Base-by-base conservation (phyloP, 345 rosid species). In the Excoecaria agallocha region DNA sequence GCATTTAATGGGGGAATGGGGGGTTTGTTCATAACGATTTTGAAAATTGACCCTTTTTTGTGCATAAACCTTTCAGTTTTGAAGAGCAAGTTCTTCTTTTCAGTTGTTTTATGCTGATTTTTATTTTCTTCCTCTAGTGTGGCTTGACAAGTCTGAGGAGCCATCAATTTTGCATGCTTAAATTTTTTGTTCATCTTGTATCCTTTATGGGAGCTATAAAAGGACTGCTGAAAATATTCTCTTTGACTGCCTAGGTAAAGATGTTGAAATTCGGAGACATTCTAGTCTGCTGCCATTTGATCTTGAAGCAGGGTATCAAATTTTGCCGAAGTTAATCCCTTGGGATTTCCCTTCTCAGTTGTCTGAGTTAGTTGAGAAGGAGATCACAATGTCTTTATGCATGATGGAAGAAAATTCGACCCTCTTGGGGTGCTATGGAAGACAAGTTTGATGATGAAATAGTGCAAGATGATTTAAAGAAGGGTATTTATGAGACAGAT, bases 291-390 rank as follows among this genome's bases (percentile, higher is more conserved):
- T 78, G 73, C 75, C 84, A 67, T 88, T 91, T 83, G 88, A 88
- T 79, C 87, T 77, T 54, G 91, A 90, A 41, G 85, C 80, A 80
- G 85, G 85, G 54, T 92, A 95, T 78, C 67, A 46, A 61, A 57
- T 87, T 62, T 84, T 93, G 72, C 98, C 93, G 73, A 81, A 84
- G 80, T 73, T 89, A 62, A 83, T 91, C 52, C 84, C 92, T 22
- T 91, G 90, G 89, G 84, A 56, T 71, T 87, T 89, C 71, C 97
- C 94, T 69, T 95, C 94, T 70, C 86, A 79, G 51, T 76, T 95
- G 76, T 88, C 96, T 71, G 93, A 86, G 84, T 81, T 88, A 64
- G 83, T 91, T 66, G 94, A 86, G 87, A 88, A 85, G 82, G 94
- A 93, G 85, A 87, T 87, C 67, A 54, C 81, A 37, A 77, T 74